Conservation (phyloP, 495 filamentous ascomycete species). For the Amniculicola lignicola region DNA sequence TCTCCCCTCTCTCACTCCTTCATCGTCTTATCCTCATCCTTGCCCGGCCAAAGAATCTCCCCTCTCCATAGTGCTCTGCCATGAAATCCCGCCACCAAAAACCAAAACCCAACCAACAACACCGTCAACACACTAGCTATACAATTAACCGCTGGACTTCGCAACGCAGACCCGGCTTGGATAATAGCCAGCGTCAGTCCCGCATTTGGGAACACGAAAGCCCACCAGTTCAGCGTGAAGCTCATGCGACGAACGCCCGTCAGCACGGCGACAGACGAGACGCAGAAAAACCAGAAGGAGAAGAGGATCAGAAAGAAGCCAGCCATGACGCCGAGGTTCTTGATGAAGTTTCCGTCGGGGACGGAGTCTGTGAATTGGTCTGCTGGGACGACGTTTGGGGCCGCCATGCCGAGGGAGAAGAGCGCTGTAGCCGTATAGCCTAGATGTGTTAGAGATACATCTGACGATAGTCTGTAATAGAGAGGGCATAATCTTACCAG, state of each 20-base stretch:
- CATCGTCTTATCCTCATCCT: conserved; percentile 23
- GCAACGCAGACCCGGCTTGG: neutral
- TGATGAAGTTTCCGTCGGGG: neutral
- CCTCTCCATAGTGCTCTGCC: neutral
- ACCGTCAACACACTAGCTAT: neutral
- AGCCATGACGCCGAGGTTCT: neutral
- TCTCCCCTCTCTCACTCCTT: too few species aligned
- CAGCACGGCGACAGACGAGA: conserved; percentile 5
- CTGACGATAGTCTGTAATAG: neutral
- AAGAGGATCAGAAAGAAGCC: conserved; percentile 5
- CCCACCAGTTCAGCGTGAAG: conserved; percentile 17
- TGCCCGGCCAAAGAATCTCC: conserved; percentile 11
- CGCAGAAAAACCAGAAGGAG: conserved; percentile 17
- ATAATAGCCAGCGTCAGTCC: conserved; percentile 6
- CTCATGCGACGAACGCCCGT: neutral
- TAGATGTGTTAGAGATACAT: neutral
- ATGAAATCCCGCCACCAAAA: neutral
- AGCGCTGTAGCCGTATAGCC: conserved; percentile 31
- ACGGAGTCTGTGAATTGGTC: neutral
- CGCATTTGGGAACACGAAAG: conserved; percentile 13
- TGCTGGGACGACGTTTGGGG: conserved; percentile 24
- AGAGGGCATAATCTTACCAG: conserved; percentile 9
- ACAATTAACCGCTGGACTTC: neutral
- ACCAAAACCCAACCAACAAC: conserved; percentile 4
- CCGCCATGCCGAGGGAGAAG: conserved; percentile 25